Base-by-base conservation (phyloP, 2,329 filamentous ascomycete genomes). In the Ceratocystis ficicola region DNA sequence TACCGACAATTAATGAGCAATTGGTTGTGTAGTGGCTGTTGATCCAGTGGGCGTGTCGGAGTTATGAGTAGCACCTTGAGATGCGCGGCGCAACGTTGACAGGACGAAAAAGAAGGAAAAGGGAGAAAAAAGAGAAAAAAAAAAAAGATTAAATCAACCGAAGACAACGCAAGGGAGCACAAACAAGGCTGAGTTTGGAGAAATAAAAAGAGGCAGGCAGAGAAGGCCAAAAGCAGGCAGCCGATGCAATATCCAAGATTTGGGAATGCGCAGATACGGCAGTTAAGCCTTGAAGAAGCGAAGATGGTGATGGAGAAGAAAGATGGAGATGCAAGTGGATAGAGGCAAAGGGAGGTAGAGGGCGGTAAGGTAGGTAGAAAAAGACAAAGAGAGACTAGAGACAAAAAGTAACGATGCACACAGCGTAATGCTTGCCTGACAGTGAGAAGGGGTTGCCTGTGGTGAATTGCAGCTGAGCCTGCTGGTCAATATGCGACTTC, bases 71-170 rank as follows among this genome's bases (percentile, higher is more conserved):
- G 55, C 55, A 36, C 28, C 12, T 59, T n/a, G 46, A 41, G 52
- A 63, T 63, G 62, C 46, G 62, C 62, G 46, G 62, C 62, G 62
- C 46, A 63, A 63, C 15, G n/a, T n/a, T 28, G 28, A 61, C 30
- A 30, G 32, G 15, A 41, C n/a, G 32, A 61, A 44, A 60, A 32
- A 50, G 7, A 28, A 62, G 36, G 10, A 28, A 5, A 22, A 36
- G 17, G 44, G 36, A 41, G 36, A 48, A 62, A 57, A 63, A 62
- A 50, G 5, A n/a, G 2, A 22, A 25, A 25, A 55, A 48, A 62
- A 57, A 63, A 48, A 60, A 36, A 50, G 28, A 48, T 25, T 36
- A 50, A 63, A 63, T 46, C 25, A n/a, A 48, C n/a, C 15, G 15
- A 48, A 48, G 30, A 22, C 32, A 52, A 61, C 10, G 44, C 3